phyloP scores from a whole-genome alignment of 768 basidiomycete genomes.

The Suillus americanus region DNA sequence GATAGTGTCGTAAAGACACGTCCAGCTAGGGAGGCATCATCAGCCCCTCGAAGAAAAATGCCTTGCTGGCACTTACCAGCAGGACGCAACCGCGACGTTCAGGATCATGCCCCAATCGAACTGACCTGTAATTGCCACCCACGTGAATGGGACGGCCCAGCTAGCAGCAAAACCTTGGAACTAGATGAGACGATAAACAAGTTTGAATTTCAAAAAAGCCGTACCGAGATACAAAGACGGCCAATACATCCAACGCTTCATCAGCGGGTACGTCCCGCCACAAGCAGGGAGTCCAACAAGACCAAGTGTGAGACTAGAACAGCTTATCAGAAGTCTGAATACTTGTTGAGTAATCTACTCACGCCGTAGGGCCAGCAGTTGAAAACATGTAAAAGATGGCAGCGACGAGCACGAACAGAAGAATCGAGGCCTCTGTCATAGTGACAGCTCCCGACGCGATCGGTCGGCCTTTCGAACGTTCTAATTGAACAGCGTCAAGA shows the following conservation, averaged over 20 bases:
- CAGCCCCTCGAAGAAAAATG: not conserved
- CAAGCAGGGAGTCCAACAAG: conserved; percentile 21
- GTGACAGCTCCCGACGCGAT: conserved; percentile 50
- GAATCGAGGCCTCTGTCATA: conserved; percentile 39
- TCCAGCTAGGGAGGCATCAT: not conserved
- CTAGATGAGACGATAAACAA: not conserved
- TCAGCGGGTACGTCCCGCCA: conserved; percentile 25
- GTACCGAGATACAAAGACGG: conserved; percentile 30
- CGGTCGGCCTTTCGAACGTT: conserved; percentile 48
- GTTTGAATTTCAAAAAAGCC: not conserved
- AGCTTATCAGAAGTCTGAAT: not conserved
- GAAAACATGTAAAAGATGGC: conserved; percentile 11
- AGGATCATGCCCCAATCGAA: not conserved
- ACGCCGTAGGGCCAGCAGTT: conserved; percentile 10
- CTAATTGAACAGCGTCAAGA: conserved; percentile 24
- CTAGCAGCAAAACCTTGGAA: not conserved
- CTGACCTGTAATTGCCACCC: not conserved
- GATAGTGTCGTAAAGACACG: conserved; percentile 47
- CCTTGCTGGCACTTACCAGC: not conserved
- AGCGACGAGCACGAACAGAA: conserved; percentile 32
- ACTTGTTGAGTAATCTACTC: not conserved
- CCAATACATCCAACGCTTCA: conserved; percentile 31
- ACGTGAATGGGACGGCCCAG: not conserved
- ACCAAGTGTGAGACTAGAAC: conserved; percentile 16
- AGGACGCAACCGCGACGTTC: not conserved